Base-by-base conservation (phyloP, 805 yeast genomes). In the Candida qinlingensis region DNA sequence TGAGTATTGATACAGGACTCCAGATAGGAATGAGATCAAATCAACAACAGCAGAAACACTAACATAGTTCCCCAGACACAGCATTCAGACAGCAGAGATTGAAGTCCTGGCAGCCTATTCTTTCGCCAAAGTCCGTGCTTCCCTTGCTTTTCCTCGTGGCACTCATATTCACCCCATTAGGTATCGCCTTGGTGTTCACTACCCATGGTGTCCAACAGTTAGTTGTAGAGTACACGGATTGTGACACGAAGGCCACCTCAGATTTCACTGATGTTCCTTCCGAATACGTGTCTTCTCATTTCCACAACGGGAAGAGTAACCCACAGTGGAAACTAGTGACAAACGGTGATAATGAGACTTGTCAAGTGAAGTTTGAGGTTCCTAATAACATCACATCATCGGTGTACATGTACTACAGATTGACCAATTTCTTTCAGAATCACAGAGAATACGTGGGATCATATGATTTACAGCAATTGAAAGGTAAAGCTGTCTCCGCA, bases 401-500 rank as follows among this genome's bases (percentile, higher is more conserved):
- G 4, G 62, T 90, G 7, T 90, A 75, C 63, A 61, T 89, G 54
- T 94, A 88, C 69, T 94, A 94, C 70, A 81, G 83, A 56, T 72
- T 94, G 59, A 90, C 97, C 35, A 89, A 89, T 64, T 94, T 92
- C 66, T 90, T 76, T 66, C 98, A 94, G 66, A 94, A 94, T 65
- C 99, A 94, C 69, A 80, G 99, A 52, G 87, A 94, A 53, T 94
- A 89, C 63, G 98, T 92, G 34, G 82, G 81, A 52, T 85, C 96
- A 8, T 87, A 76, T 65, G 95, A 90, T 64, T 78, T 85, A 65
- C 73, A 76, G 38, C 99, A 94, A 67, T 63, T 94, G 44, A 79
- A 80, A 51, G 99, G 99, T 2, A 66, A 77, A 30, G 87, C 92
- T 3, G 81, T 85, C 7, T 47, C 75, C 0, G 70, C 70, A 4